Evolutionary conservation across 2,329 filamentous ascomycete genomes (phyloP).

Genomic region (Dendrostoma leiphaemia): DNA sequence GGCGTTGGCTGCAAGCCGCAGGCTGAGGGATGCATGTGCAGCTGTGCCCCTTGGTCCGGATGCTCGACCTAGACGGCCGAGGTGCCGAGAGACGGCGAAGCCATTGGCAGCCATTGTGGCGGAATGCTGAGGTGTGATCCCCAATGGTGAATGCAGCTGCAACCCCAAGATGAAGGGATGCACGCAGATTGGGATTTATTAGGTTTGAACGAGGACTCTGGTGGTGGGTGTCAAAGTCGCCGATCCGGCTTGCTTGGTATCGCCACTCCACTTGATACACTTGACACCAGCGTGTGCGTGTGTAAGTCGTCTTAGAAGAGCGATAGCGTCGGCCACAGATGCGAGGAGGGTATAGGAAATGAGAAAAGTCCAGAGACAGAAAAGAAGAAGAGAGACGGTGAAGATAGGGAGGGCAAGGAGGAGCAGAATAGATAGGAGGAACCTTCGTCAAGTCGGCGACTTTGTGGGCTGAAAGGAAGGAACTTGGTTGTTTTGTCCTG

Average conservation of each 20-base stretch:
- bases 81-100: conserved; percentile 20
- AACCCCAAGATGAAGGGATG: not conserved
- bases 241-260: not conserved
- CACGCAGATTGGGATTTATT: not conserved
- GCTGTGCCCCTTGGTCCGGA: conserved; percentile 10
- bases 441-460: too few relatives aligned
- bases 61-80: conserved; percentile 15
- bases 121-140: not conserved
- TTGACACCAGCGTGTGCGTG: not conserved
- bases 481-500: too few relatives aligned
- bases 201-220: not conserved
- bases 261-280: not conserved
- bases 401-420: not conserved
- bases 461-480: too few relatives aligned
- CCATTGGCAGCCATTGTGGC: conserved; percentile 19
- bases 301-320: not conserved
- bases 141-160: not conserved
- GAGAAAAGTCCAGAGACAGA: not conserved
- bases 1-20: conserved; percentile 16
- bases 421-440: not conserved
- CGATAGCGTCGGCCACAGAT: too few relatives aligned
- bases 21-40: conserved; percentile 7
- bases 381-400: not conserved
- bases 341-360: not conserved
- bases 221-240: not conserved